These are phyloP conservation scores for Sequoia sempervirens DNA, from an alignment of 75 land plant species.

Conservation along the genomic window DNA sequence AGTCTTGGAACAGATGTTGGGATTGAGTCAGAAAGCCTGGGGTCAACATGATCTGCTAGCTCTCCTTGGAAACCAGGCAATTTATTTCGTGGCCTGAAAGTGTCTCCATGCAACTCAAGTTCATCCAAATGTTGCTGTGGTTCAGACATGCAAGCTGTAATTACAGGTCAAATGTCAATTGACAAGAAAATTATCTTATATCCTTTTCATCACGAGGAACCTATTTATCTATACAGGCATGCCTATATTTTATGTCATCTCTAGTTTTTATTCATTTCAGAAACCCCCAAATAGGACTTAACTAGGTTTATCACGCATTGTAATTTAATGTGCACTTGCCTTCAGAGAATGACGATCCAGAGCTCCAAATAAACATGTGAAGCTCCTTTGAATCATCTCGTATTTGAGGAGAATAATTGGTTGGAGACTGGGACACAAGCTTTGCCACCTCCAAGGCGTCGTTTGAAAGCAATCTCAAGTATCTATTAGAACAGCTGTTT, in stretches of 20 bases:
- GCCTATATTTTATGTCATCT: not conserved
- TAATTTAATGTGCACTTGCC: conserved; percentile 14
- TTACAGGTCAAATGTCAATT: not conserved
- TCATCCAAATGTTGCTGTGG: not conserved
- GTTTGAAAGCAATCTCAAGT: not conserved
- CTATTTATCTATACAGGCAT: not conserved
- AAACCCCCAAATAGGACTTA: not conserved
- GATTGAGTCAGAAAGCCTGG: not conserved
- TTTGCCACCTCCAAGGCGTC: conserved; percentile 14
- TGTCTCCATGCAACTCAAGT: not conserved
- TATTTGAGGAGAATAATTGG: conserved; percentile 10
- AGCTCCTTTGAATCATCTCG: conserved; percentile 41
- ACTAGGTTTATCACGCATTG: not conserved
- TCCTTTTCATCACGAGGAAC: not conserved
- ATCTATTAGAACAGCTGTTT: not conserved
- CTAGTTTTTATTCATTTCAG: not conserved
- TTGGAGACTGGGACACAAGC: conserved; percentile 14
- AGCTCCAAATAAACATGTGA: conserved; percentile 57
- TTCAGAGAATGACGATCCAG: conserved; percentile 32
- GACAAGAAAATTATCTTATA: not conserved
- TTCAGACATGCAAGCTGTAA: not conserved
- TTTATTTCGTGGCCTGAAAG: not conserved
- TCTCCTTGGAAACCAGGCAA: not conserved
- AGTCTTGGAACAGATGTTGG: not conserved
- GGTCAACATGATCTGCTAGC: not conserved